Evolutionary conservation across 805 yeast species (phyloP).

Genomic region (Spathaspora girioi): DNA sequence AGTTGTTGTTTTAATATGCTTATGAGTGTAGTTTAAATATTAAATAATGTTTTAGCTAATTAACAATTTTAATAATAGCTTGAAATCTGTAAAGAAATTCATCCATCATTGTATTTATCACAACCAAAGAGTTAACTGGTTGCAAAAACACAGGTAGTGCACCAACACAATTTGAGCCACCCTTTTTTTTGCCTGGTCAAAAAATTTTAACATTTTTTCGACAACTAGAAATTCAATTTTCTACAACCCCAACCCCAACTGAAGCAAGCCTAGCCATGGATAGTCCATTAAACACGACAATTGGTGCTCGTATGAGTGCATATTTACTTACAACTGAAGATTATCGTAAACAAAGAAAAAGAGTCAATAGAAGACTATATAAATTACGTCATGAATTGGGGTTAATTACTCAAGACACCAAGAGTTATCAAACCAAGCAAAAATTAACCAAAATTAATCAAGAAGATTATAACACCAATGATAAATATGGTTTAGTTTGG

Average conservation of each 20-base stretch:
- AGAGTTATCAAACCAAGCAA: constrained; percentile 50
- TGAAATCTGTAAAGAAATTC: too few species aligned
- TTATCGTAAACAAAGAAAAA: constrained; percentile 62
- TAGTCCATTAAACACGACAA: constrained; percentile 43
- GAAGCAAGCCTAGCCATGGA: constrained; percentile 19
- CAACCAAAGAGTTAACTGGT: too few species aligned
- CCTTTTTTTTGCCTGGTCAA: background rate
- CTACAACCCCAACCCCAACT: background rate
- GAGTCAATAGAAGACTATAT: constrained; percentile 56
- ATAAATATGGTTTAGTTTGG: constrained; percentile 53
- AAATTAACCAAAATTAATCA: constrained; percentile 43
- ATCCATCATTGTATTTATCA: too few species aligned
- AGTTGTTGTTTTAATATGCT: too few species aligned
- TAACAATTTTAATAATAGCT: too few species aligned
- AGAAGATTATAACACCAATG: constrained; percentile 50
- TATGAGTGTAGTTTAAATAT: too few species aligned
- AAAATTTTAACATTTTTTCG: background rate
- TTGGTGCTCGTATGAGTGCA: constrained; percentile 57
- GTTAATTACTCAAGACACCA: constrained; percentile 65
- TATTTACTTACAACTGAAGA: constrained; percentile 67
- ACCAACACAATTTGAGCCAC: too few species aligned
- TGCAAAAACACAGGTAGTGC: too few species aligned
- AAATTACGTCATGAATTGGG: constrained; percentile 62
- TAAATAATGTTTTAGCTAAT: too few species aligned
- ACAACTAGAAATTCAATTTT: background rate